phyloP scores from a whole-genome alignment of 2,329 filamentous ascomycete species.

The Hypoxylon sp. region DNA sequence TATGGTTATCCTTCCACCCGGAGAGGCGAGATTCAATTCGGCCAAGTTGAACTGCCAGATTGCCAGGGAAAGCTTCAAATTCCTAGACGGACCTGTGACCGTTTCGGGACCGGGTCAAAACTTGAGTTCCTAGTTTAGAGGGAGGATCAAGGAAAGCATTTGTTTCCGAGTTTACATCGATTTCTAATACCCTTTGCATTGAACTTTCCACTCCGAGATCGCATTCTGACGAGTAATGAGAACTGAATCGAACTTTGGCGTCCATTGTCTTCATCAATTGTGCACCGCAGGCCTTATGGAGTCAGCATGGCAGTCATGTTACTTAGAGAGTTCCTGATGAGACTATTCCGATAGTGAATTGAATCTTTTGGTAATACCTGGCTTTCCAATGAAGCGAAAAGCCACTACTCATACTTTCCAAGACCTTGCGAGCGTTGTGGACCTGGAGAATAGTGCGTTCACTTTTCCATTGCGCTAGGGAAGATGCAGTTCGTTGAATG shows the following conservation, averaged over 20 bases:
- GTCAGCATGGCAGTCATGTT: not conserved
- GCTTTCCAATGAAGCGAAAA: not conserved
- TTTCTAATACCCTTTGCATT: conserved; percentile 30
- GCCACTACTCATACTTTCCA: not conserved
- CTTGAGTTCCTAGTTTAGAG: conserved; percentile 21
- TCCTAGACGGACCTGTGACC: conserved; percentile 68
- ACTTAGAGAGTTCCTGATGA: not conserved
- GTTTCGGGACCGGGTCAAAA: conserved; percentile 42
- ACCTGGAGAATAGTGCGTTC: not conserved
- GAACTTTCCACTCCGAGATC: not conserved
- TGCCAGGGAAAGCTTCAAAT: conserved; percentile 84
- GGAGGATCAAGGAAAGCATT: not conserved
- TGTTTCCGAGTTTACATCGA: not conserved
- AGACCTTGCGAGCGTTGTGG: conserved; percentile 8
- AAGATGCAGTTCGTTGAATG: conserved; percentile 4
- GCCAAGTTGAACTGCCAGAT: conserved; percentile 92
- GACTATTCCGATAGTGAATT: not conserved
- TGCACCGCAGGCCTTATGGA: not conserved
- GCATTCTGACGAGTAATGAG: conserved; percentile 5
- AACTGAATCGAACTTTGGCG: not conserved
- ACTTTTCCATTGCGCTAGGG: conserved; percentile 7
- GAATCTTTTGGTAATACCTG: conserved; percentile 1
- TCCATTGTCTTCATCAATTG: not conserved
- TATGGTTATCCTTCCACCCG: conserved; percentile 90
- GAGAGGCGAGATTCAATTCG: conserved; percentile 91